Conservation (phyloP, 2,329 filamentous ascomycete species). For the Pseudogymnoascus sp. region DNA sequence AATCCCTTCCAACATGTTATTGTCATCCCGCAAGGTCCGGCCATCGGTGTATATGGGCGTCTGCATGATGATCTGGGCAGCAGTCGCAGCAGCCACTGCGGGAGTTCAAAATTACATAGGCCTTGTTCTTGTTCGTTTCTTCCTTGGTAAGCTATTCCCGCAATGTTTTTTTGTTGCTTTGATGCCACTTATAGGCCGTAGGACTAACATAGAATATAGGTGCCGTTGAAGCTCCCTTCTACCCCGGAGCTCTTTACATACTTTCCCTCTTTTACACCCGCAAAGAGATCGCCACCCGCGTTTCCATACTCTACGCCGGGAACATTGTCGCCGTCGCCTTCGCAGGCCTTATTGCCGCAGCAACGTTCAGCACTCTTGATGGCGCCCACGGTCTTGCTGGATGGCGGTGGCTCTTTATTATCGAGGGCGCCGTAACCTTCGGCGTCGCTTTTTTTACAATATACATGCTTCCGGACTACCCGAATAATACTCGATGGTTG, state of each 20-base stretch:
- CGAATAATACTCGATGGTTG: conserved; percentile 34
- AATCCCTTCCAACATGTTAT: conserved; percentile 34
- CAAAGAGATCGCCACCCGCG: conserved; percentile 37
- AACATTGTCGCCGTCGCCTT: conserved; percentile 38
- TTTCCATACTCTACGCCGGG: conserved; percentile 39
- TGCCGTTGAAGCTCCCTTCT: conserved; percentile 26
- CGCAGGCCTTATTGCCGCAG: conserved; percentile 50
- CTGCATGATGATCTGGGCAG: conserved; percentile 31
- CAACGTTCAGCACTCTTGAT: conserved; percentile 12
- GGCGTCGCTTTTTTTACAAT: conserved; percentile 34
- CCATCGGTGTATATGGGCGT: conserved; percentile 37
- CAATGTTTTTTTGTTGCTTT: background rate
- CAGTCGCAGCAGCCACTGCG: conserved; percentile 29
- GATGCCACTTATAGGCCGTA: background rate
- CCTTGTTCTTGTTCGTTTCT: conserved; percentile 31
- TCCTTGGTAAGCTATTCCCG: conserved; percentile 18
- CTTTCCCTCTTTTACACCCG: conserved; percentile 48
- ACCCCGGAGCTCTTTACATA: conserved; percentile 42
- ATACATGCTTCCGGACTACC: conserved; percentile 31
- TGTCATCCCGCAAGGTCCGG: conserved; percentile 28
- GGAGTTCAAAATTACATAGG: conserved; percentile 34
- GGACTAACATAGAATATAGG: background rate
- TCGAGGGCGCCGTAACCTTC: conserved; percentile 45
- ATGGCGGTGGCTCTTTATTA: conserved; percentile 44
- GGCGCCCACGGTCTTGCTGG: conserved; percentile 15